These are phyloP conservation scores for Pythium rhizo-oryzae DNA, from an alignment of 352 stramenopile species.

Conservation along the genomic window DNA sequence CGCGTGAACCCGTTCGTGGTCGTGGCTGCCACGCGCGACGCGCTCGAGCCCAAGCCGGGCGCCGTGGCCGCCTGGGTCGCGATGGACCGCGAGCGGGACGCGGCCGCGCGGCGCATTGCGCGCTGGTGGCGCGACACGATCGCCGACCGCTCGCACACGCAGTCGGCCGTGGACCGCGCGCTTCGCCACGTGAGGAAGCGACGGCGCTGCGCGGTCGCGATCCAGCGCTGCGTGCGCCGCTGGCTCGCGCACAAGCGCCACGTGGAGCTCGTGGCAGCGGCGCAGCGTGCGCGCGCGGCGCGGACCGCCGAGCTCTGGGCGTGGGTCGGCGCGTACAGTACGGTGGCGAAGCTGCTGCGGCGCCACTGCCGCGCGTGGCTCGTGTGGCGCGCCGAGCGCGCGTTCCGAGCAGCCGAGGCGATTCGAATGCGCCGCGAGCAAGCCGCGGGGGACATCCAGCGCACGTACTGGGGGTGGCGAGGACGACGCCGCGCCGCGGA, in stretches of 20 bases:
- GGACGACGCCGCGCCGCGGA: slow-evolving; percentile 4
- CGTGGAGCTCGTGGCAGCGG: slow-evolving; percentile 32
- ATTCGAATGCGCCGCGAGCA: slow-evolving; percentile 24
- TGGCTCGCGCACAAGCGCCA: slow-evolving; percentile 30
- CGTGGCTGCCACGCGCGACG: slow-evolving; percentile 39
- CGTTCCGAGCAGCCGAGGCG: slow-evolving; percentile 34
- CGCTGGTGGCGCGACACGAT: slow-evolving; percentile 45
- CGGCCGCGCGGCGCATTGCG: slow-evolving; percentile 41
- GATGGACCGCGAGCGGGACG: too few relatives aligned
- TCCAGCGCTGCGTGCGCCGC: slow-evolving; percentile 62
- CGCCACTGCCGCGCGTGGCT: slow-evolving; percentile 37
- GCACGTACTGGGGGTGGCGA: slow-evolving; percentile 40
- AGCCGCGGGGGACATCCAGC: slow-evolving; percentile 41
- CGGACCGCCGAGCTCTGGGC: slow-evolving; percentile 34
- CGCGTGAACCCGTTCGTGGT: slow-evolving; percentile 40
- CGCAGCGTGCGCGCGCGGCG: slow-evolving; percentile 29
- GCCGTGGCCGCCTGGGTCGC: slow-evolving; percentile 59
- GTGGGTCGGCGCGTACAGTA: slow-evolving; percentile 37
- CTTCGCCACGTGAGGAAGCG: slow-evolving; percentile 48
- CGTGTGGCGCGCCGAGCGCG: slow-evolving; percentile 37
- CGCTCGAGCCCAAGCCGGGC: slow-evolving; percentile 51
- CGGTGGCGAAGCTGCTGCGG: slow-evolving; percentile 36
- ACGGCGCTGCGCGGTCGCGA: slow-evolving; percentile 39
- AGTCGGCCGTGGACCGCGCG: slow-evolving; percentile 46
- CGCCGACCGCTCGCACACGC: slow-evolving; percentile 37